Conservation (phyloP, 495 filamentous ascomycete species). For the Penicillium turbatum region DNA sequence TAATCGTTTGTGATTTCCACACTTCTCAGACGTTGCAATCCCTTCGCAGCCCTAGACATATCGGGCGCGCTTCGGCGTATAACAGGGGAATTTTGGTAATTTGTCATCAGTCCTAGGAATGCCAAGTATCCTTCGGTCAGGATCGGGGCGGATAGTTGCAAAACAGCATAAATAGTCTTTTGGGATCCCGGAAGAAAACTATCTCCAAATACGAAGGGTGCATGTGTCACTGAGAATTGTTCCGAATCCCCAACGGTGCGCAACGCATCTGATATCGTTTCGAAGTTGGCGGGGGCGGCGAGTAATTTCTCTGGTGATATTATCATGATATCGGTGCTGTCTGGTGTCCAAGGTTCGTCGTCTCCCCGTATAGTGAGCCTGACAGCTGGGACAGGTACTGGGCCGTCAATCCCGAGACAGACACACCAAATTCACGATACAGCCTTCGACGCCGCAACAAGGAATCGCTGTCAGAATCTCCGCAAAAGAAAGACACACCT, state of each 20-base stretch:
- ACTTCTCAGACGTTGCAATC: constrained; percentile 21
- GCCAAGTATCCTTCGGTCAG: constrained; percentile 27
- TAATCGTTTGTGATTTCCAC: constrained; percentile 21
- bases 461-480: no score
- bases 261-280: constrained; percentile 21
- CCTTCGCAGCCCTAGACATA: constrained; percentile 24
- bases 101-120: constrained; percentile 24
- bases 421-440: neutral
- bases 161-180: constrained; percentile 16
- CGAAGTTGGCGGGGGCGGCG: constrained; percentile 12
- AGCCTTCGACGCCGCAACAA: neutral
- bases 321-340: constrained; percentile 2
- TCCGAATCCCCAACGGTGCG: constrained; percentile 23
- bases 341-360: constrained; percentile 5
- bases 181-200: constrained; percentile 21
- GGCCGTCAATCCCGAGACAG: neutral
- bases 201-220: constrained; percentile 22
- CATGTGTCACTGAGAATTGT: constrained; percentile 23
- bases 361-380: neutral
- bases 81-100: constrained; percentile 24
- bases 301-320: constrained; percentile 21
- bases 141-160: constrained; percentile 17
- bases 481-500: no score
- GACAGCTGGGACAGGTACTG: neutral
- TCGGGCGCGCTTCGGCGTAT: constrained; percentile 21